Percentiles rank a stretch among this genome's conserved stretches.
Conservation (phyloP, 306 rosid species). For the Corylus avellana region DNA sequence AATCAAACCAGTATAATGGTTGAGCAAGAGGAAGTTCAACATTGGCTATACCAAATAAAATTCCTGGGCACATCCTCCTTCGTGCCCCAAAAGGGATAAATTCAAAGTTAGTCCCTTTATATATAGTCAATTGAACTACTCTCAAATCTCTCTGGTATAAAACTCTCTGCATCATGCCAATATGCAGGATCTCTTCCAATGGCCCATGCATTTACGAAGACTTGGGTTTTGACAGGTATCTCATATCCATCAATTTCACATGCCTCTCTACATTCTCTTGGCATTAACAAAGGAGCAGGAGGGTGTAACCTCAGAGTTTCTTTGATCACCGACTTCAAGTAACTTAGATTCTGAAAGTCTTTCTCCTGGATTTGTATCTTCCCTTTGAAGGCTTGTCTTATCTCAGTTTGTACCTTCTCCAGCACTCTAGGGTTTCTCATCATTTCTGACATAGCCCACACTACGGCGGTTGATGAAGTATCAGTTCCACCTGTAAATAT, state of each 20-base stretch:
- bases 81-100: conserved; percentile 41
- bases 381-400: conserved; percentile 23
- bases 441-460: conserved; percentile 39
- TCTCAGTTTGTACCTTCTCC: conserved; percentile 32
- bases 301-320: conserved; percentile 44
- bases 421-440: conserved; percentile 34
- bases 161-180: conserved; percentile 41
- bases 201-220: conserved; percentile 44
- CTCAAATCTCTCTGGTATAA: conserved; percentile 39
- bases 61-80: conserved; percentile 17
- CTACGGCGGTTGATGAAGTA: conserved; percentile 28
- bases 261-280: conserved; percentile 37
- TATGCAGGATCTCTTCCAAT: conserved; percentile 33
- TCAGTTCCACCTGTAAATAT: conserved; percentile 36
- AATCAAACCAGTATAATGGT: not conserved
- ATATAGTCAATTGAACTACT: conserved; percentile 19
- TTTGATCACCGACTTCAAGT: conserved; percentile 35
- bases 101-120: conserved; percentile 23
- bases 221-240: conserved; percentile 30
- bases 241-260: conserved; percentile 31
- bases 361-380: conserved; percentile 11
- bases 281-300: conserved; percentile 33
- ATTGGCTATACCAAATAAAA: not conserved
- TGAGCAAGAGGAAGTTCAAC: not conserved
- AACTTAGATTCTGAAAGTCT: conserved; percentile 16